A percentile compares a stretch with the other conserved stretches of the same genome.
These are phyloP conservation scores for Brassica cretica DNA, from an alignment of 345 rosid genomes.

Conservation along the genomic window DNA sequence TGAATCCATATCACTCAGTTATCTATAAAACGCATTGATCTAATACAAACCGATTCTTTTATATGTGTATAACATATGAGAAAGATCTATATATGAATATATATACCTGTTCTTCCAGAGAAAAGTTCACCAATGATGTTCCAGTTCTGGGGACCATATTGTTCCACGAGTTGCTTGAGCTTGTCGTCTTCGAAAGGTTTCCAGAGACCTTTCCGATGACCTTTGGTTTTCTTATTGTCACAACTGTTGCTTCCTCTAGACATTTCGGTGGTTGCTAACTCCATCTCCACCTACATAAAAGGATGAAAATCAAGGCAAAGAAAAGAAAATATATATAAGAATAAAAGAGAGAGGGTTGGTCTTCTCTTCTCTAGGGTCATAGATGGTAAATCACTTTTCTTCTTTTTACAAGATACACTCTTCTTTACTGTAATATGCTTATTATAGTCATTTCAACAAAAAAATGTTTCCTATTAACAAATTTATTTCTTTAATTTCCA, in stretches of 20 bases:
- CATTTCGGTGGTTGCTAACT: constrained; percentile 42
- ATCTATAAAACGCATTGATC: constrained; percentile 2
- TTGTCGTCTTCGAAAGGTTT: constrained; percentile 61
- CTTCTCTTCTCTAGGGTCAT: constrained; percentile 38
- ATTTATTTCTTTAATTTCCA: not conserved
- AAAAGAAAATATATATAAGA: no score
- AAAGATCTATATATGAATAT: not conserved
- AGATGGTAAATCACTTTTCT: constrained; percentile 48
- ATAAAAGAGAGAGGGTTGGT: not conserved
- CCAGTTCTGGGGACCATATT: constrained; percentile 61
- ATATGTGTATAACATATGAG: not conserved
- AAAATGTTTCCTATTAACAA: not conserved
- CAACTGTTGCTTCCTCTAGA: constrained; percentile 40
- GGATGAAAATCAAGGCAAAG: not conserved
- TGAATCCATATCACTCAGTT: not conserved
- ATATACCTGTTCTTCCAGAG: constrained; percentile 58
- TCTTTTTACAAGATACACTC: constrained; percentile 39
- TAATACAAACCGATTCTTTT: not conserved
- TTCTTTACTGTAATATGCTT: not conserved
- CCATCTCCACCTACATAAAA: constrained; percentile 26
- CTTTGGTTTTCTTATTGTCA: constrained; percentile 41
- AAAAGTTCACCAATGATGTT: constrained; percentile 59
- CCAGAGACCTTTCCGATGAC: constrained; percentile 59
- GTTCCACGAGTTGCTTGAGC: constrained; percentile 53
- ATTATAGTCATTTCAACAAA: not conserved